phyloP scores from a whole-genome alignment of 192 early-diverging fungal genomes.

The Lunasporangiospora selenospora region DNA sequence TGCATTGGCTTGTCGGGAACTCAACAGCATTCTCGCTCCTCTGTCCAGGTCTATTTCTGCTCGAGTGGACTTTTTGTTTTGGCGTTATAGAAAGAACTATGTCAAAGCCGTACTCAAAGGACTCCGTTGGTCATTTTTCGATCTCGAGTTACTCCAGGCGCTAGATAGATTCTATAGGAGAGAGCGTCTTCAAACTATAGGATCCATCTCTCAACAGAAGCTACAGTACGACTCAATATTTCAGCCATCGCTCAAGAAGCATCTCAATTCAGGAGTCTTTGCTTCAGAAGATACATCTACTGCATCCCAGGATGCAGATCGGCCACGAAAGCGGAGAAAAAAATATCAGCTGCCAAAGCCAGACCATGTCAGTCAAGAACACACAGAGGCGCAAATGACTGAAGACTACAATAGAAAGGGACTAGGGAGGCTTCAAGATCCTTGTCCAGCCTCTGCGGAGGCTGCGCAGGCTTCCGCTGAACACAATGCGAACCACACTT shows the following conservation, averaged over 20 bases:
- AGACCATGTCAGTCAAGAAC: neutral
- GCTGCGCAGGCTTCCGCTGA: neutral
- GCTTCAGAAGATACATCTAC: too few species aligned
- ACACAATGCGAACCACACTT: too few species aligned
- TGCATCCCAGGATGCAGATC: slow-evolving; percentile 2
- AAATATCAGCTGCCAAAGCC: slow-evolving; percentile 21
- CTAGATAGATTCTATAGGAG: slow-evolving; percentile 19
- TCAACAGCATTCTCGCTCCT: slow-evolving; percentile 22
- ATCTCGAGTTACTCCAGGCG: slow-evolving; percentile 17
- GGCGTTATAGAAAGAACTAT: slow-evolving; percentile 41
- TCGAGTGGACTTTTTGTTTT: slow-evolving; percentile 24
- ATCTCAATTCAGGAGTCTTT: too few species aligned
- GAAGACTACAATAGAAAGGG: neutral
- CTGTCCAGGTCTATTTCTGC: slow-evolving; percentile 27
- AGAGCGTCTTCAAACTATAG: neutral
- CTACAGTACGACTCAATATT: neutral
- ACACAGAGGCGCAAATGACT: neutral
- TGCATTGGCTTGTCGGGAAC: slow-evolving; percentile 17
- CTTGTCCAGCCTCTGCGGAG: neutral
- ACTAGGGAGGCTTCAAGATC: neutral
- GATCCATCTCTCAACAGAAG: neutral
- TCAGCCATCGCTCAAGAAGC: neutral
- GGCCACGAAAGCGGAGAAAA: slow-evolving; percentile 21
- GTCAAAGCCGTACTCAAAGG: slow-evolving; percentile 43
- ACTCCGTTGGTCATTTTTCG: slow-evolving; percentile 43